Percentiles rank a stretch among this genome's conserved stretches.
Evolutionary conservation across 179 eudicot genomes (phyloP).

Genomic region (Corrigiola litoralis): DNA sequence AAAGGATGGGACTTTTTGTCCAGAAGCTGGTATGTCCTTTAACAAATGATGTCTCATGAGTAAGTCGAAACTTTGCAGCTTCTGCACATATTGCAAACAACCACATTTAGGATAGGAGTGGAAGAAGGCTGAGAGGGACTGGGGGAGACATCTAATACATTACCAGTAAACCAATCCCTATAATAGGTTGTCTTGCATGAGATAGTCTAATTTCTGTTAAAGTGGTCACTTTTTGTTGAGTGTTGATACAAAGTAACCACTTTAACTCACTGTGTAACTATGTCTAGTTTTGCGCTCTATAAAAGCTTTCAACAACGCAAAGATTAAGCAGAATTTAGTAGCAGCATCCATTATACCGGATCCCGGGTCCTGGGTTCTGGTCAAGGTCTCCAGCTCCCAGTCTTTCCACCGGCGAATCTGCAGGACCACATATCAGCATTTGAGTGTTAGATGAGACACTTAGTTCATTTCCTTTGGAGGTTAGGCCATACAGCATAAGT

Average conservation of each 20-base stretch:
- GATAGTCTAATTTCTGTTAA: no score
- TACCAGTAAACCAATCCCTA: no score
- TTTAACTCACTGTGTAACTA: no score
- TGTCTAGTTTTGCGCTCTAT: no score
- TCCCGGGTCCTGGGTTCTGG: not conserved
- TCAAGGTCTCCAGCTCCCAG: conserved; percentile 56
- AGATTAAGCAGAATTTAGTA: not conserved
- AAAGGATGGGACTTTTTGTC: conserved; percentile 46
- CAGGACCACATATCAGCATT: not conserved
- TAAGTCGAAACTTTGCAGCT: conserved; percentile 51
- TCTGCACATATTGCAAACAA: conserved; percentile 35
- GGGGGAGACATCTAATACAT: no score
- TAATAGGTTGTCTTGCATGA: no score
- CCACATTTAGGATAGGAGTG: not conserved
- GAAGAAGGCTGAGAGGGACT: no score
- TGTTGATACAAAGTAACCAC: no score
- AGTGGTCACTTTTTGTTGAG: no score
- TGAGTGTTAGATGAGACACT: not conserved
- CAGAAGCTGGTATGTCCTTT: conserved; percentile 54
- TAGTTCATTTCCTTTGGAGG: no score
- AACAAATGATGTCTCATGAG: conserved; percentile 76
- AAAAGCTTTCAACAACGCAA: no score
- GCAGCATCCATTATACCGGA: conserved; percentile 5
- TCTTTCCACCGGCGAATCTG: conserved; percentile 91
- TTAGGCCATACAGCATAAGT: not conserved